Percentiles rank a stretch among this genome's conserved stretches.
phyloP scores from a whole-genome alignment of 306 rosid genomes.

The Fragaria vesca region DNA sequence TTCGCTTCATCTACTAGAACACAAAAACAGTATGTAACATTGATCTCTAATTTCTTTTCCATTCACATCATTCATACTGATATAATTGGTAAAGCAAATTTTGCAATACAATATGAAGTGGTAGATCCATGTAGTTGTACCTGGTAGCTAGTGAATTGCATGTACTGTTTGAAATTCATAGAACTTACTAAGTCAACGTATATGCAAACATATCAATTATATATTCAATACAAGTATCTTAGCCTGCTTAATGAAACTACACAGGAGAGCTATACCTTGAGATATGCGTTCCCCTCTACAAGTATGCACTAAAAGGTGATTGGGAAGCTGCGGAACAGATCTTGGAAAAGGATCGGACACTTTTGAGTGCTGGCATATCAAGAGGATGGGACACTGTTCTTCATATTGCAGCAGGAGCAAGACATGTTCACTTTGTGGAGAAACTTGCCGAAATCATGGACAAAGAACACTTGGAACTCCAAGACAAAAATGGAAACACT shows the following conservation, averaged over 20 bases:
- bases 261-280: background rate
- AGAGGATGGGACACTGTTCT: background rate
- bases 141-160: background rate
- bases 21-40: background rate
- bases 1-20: constrained; percentile 11
- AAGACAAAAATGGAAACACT: background rate
- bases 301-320: constrained; percentile 16
- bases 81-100: background rate
- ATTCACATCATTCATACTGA: background rate
- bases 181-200: background rate
- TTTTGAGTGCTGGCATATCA: background rate
- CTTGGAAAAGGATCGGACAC: background rate
- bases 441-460: background rate
- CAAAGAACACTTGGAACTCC: background rate
- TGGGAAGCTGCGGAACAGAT: background rate
- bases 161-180: background rate
- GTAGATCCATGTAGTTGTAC: background rate
- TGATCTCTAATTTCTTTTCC: background rate
- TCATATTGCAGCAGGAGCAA: constrained; percentile 22
- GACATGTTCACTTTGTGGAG: constrained; percentile 14
- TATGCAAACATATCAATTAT: background rate
- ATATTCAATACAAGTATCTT: background rate
- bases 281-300: background rate
- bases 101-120: background rate
- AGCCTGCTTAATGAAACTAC: background rate